Base-by-base conservation (phyloP, 495 filamentous ascomycete species). In the Xylaria intraflava region DNA sequence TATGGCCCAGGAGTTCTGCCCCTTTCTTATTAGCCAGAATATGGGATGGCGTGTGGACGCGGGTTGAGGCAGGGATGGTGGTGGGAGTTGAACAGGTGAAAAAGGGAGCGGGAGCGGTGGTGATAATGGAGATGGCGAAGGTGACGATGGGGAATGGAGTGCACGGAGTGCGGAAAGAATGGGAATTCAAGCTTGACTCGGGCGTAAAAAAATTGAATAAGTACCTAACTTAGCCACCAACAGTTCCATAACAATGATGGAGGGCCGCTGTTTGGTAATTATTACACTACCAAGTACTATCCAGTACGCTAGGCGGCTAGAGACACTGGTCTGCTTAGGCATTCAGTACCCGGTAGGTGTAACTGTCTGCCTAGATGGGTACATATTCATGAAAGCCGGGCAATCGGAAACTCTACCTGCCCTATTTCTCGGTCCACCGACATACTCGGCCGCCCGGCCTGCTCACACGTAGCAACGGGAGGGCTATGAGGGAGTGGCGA, bases 1-100 rank as follows among this genome's bases (percentile, higher is more conserved):
- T 36, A 48, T 14, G 17, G 22, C 27, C 42, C 45, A n/a, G 20
- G 17, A 11, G 20, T 7, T 40, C 14, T 16, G 7, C 17, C 22
- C 44, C 44, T 27, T 45, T 55, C 52, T 24, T 36, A 55, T 24
- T 45, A 49, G 38, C 36, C 52, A 49, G 36, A 36, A 41, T 43
- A 48, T 36, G 45, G 24, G 45, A 33, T 36, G 52, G 40, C 51
- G 42, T 35, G 35, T n/a, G 30, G 31, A 17, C 8, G 52, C 42
- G 17, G 45, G 22, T 29, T 27, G 50, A n/a, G 20, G 45, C 29
- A 16, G 17, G 45, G 31, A 22, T 35, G 29, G 45, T 17, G n/a
- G 33, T 19, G 11, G 46, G 14, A n/a, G 4, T 29, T 35, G 31
- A 35, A n/a, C 12, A 12, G 17, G 35, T 38, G 17, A 38, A 38